Conservation (phyloP, 1,284 basidiomycete species). For the Hemileia vastatrix region DNA sequence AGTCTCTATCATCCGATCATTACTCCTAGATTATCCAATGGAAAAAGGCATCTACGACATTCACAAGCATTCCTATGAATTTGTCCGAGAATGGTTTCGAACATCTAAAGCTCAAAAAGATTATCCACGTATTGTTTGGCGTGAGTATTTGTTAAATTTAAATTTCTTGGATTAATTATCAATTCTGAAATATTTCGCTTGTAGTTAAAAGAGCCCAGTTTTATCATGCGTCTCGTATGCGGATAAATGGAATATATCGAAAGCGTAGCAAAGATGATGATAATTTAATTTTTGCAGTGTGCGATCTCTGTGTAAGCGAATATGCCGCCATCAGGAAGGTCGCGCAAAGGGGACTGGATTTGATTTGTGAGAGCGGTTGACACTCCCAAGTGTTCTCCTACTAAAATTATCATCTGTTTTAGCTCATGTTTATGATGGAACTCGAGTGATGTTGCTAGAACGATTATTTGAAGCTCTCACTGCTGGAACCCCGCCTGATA, state of each 20-base stretch:
- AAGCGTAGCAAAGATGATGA: constrained; percentile 9
- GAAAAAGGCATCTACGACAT: constrained; percentile 48
- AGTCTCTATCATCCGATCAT: constrained; percentile 60
- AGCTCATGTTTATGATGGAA: constrained; percentile 17
- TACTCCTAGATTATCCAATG: constrained; percentile 63
- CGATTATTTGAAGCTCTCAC: not conserved
- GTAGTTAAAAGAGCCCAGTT: constrained; percentile 18
- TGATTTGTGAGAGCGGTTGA: constrained; percentile 49
- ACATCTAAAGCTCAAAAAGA: constrained; percentile 53
- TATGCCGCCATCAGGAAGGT: constrained; percentile 13
- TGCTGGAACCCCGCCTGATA: constrained; percentile 71
- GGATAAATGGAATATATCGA: not conserved
- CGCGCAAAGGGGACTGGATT: constrained; percentile 15
- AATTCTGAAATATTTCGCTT: not conserved
- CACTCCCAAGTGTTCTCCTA: constrained; percentile 52
- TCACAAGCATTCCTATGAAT: constrained; percentile 23
- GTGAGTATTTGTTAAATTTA: not conserved
- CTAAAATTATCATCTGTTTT: not conserved
- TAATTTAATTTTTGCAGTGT: constrained; percentile 12
- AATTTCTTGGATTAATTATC: too few species aligned
- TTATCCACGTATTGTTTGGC: constrained; percentile 62
- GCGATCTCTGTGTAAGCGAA: constrained; percentile 13
- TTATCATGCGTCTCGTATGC: constrained; percentile 9
- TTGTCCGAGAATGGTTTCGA: constrained; percentile 30
- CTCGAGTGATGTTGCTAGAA: constrained; percentile 2